Evolutionary conservation across 1,284 basidiomycete species (phyloP), one percentile per base, ranked within the genome.

Genomic region (Xerocomus minutiporus): DNA sequence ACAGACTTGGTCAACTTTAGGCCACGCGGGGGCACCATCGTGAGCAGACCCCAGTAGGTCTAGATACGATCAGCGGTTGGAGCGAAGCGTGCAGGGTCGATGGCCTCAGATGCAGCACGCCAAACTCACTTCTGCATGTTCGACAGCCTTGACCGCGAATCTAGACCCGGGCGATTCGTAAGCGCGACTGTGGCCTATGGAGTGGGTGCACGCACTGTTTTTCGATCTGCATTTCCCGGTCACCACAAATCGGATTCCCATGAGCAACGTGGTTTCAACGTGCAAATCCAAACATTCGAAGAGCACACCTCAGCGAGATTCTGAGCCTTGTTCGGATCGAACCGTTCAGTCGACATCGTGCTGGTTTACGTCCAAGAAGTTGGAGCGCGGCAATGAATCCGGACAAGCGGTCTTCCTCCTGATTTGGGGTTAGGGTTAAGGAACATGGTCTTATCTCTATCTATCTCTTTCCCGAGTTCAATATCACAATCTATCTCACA

Each of bases 41-140:
- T 89, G 55, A 98, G 76, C 46, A 99, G 79, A 69, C 93, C 95
- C 90, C 95, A 97, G 76, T 97, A 97, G 6, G 93, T 94, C 90
- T 96, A 67, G n/a, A 58, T 53, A 50, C 60, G 59, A 58, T 60
- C 53, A 51, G 49, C 51, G 41, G 39, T 40, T 28, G 46, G 51
- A 56, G 48, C 53, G 51, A 32, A 38, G 35, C 48, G 46, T 34
- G 38, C 43, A 51, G 40, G 40, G 48, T 35, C 36, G 39, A 41
- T 23, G 31, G 36, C 52, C 55, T 47, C 17, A 38, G 40, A 51
- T 23, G 32, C 25, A 36, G 41, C 48, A 38, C 29, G 25, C 17
- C 29, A 53, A 34, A 69, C 76, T 58, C 54, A 91, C 93, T 78
- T 95, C 91, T 51, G 94, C 91, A 62, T 97, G 93, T 69, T 97